Conservation (phyloP, 306 rosid genomes). For the Dalbergia cultrata region DNA sequence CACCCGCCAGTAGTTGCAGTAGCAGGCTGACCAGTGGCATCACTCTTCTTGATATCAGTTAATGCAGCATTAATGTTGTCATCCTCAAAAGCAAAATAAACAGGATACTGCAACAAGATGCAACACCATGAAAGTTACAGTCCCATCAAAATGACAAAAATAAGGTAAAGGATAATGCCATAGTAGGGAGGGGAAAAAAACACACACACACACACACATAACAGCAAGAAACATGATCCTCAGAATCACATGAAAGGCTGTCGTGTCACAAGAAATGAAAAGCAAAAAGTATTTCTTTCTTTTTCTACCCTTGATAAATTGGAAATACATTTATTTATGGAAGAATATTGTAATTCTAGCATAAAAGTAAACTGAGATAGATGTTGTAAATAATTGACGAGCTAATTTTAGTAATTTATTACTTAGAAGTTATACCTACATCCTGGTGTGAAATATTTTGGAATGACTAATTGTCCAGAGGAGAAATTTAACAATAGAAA, state of each 20-base stretch:
- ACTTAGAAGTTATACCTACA: background rate
- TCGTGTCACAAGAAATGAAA: background rate
- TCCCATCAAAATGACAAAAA: conserved; percentile 25
- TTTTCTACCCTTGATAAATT: background rate
- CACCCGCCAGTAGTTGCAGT: conserved; percentile 99
- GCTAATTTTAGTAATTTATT: conserved; percentile 22
- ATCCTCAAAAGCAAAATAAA: conserved; percentile 95
- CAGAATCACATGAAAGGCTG: conserved; percentile 11
- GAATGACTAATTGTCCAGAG: background rate
- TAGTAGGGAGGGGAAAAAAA: background rate
- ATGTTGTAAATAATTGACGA: conserved; percentile 5
- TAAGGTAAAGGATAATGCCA: background rate
- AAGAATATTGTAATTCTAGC: conserved; percentile 31
- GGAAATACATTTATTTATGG: conserved; percentile 1
- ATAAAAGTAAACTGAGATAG: background rate
- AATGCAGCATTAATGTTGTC: conserved; percentile 71
- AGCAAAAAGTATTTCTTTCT: background rate
- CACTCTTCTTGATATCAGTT: conserved; percentile 87
- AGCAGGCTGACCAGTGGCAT: conserved; percentile 97
- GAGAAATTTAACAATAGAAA: too few species aligned
- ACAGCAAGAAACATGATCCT: background rate
- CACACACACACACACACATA: background rate
- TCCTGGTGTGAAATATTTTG: background rate
- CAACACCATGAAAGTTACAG: conserved; percentile 42
- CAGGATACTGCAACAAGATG: conserved; percentile 85